These are phyloP conservation scores for Microthlaspi erraticum DNA, from an alignment of 345 rosid species.

Conservation along the genomic window DNA sequence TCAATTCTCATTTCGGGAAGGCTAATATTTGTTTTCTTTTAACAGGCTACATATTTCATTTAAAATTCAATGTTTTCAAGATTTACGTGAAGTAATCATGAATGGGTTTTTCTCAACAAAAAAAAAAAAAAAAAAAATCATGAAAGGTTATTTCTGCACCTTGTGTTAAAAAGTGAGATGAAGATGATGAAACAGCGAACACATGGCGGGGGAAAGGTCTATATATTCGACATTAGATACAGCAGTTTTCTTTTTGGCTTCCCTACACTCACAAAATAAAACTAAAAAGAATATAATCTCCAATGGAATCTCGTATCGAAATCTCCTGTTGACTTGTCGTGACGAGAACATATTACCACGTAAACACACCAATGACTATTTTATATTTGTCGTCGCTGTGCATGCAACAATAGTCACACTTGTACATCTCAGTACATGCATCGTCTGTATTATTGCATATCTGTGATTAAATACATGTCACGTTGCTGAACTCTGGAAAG, in stretches of 20 bases:
- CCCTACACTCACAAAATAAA: background rate
- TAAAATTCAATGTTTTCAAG: no score
- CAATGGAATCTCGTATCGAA: background rate
- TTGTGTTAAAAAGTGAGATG: no score
- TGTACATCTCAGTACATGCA: slow-evolving; percentile 34
- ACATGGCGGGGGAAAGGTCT: no score
- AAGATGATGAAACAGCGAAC: no score
- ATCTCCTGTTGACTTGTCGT: slow-evolving; percentile 29
- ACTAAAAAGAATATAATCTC: background rate
- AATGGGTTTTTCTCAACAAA: no score
- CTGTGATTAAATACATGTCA: background rate
- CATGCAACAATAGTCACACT: background rate
- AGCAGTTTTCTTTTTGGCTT: background rate
- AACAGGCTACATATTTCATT: no score
- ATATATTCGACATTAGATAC: no score
- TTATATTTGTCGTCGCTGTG: slow-evolving; percentile 16
- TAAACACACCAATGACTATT: slow-evolving; percentile 20
- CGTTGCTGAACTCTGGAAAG: background rate
- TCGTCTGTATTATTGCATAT: background rate
- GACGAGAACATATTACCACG: slow-evolving; percentile 34
- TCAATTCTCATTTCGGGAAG: no score
- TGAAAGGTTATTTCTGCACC: no score
- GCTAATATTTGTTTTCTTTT: no score
- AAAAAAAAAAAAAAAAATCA: no score
- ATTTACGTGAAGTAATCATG: no score